Conservation (phyloP, 2,329 filamentous ascomycete genomes). For the Penicillium sp. region DNA sequence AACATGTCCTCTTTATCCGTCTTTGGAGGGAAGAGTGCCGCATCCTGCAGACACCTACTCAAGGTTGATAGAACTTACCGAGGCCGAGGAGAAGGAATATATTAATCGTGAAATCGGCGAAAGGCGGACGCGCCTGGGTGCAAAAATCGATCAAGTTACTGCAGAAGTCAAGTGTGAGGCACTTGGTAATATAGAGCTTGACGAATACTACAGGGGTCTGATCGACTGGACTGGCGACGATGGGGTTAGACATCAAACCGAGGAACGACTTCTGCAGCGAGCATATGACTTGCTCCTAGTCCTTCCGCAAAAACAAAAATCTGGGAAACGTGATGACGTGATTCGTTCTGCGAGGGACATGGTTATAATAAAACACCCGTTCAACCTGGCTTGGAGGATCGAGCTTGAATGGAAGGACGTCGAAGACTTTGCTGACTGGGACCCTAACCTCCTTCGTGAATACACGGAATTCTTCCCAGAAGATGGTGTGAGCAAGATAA, state of each 20-base stretch:
- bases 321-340: slow-evolving; percentile 66
- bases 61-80: slow-evolving; percentile 75
- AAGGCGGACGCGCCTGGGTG: slow-evolving; percentile 80
- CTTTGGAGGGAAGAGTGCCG: slow-evolving; percentile 77
- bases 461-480: slow-evolving; percentile 83
- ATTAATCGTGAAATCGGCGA: slow-evolving; percentile 90
- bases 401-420: slow-evolving; percentile 84
- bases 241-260: slow-evolving; percentile 74
- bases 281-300: slow-evolving; percentile 74
- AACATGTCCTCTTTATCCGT: slow-evolving; percentile 72
- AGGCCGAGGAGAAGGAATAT: slow-evolving; percentile 79
- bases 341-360: slow-evolving; percentile 79
- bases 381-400: slow-evolving; percentile 84
- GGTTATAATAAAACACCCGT: slow-evolving; percentile 93
- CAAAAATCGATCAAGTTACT: slow-evolving; percentile 77
- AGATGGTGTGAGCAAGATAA: slow-evolving; percentile 73
- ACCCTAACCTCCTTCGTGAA: slow-evolving; percentile 70
- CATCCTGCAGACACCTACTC: slow-evolving; percentile 77
- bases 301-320: slow-evolving; percentile 64
- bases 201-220: slow-evolving; percentile 72
- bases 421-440: slow-evolving; percentile 70
- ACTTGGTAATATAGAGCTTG: slow-evolving; percentile 69
- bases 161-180: slow-evolving; percentile 84
- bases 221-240: slow-evolving; percentile 92
- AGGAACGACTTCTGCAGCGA: slow-evolving; percentile 82